Base-by-base conservation (phyloP, 352 stramenopile genomes). In the Pseudoperonospora humuli region DNA sequence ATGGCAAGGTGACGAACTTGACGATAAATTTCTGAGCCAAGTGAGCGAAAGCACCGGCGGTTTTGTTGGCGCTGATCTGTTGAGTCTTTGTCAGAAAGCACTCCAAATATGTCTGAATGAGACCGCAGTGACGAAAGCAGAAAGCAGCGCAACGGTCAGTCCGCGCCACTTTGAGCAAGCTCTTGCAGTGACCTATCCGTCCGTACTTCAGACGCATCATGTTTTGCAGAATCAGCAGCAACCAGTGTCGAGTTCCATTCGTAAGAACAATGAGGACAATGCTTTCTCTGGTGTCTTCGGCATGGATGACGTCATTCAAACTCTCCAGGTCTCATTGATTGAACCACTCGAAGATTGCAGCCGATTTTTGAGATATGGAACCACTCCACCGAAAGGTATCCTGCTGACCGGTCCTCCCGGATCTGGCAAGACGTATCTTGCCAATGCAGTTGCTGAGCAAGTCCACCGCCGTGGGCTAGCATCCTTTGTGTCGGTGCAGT, bases 401-500 rank as follows among this genome's bases (percentile, higher is more conserved):
- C 67, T 99, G 7, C 93, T 99, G 28, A 99, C 98, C 14, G 96
- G 97, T 13, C 95, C 96, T 10, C 95, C 96, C 9, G 97, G 96
- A 31, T 98, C 95, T 39, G 93, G 95, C n/a, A 99, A 99, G 64
- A 99, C 94, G 4, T 67, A 99, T 29, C 76, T 99, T 35, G 73
- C 81, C 3, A 62, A 75, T 29, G 74, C 69, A 2, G 50, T 93
- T 13, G 76, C 74, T 1, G 46, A 68, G 20, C 67, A 88, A 61
- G 60, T 89, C 20, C 68, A 61, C 23, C 62, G 72, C 3, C 61
- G 65, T 34, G 68, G 75, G 7, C 54, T 89, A 13, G 82, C 79
- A 11, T 91, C 82, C 3, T 95, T 95, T 39, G 69, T 96, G 6
- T 79, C 84, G 1, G 80, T 96, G 13, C 68, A 78, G 32, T 96